Percentiles rank a stretch among this genome's conserved stretches.
Conservation (phyloP, 192 early-diverging fungal genomes). For the Podila minutissima region DNA sequence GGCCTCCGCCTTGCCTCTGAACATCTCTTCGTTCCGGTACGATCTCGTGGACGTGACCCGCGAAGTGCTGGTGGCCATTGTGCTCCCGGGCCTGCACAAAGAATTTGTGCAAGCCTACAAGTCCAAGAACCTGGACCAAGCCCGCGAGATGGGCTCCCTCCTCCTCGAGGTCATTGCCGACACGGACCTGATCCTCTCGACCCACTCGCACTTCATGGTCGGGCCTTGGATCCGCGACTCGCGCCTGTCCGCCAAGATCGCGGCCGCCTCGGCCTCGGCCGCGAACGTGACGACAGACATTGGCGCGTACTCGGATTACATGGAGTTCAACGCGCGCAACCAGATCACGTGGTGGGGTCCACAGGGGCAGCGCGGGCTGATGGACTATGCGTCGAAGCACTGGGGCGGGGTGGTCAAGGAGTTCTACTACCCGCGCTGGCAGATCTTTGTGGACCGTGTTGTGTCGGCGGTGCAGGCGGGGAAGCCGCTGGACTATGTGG, state of each 20-base stretch:
- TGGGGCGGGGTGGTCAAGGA: constrained; percentile 34
- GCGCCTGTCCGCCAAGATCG: constrained; percentile 12
- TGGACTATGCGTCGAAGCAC: constrained; percentile 39
- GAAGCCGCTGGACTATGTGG: constrained; percentile 6
- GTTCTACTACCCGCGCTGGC: constrained; percentile 35
- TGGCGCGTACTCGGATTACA: constrained; percentile 17
- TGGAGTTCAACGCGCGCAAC: constrained; percentile 30
- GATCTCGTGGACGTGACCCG: constrained; percentile 47
- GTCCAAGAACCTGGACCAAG: constrained; percentile 13
- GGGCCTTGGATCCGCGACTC: constrained; percentile 14
- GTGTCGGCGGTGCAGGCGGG: constrained; percentile 10
- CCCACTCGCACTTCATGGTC: constrained; percentile 38
- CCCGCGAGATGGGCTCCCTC: constrained; percentile 2
- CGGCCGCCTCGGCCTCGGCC: not conserved
- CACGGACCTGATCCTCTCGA: constrained; percentile 6
- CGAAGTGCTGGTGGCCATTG: constrained; percentile 25
- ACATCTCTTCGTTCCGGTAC: constrained; percentile 40
- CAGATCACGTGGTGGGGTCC: constrained; percentile 50
- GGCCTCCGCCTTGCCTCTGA: constrained; percentile 11
- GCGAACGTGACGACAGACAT: not conserved
- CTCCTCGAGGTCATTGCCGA: constrained; percentile 2
- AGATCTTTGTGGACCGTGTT: constrained; percentile 24
- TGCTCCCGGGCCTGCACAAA: constrained; percentile 29
- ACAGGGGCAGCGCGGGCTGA: constrained; percentile 7
- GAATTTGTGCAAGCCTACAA: constrained; percentile 33